Evolutionary conservation across 176 grass and related monocot genomes (phyloP).

Genomic region (Thinopyrum elongatum): DNA sequence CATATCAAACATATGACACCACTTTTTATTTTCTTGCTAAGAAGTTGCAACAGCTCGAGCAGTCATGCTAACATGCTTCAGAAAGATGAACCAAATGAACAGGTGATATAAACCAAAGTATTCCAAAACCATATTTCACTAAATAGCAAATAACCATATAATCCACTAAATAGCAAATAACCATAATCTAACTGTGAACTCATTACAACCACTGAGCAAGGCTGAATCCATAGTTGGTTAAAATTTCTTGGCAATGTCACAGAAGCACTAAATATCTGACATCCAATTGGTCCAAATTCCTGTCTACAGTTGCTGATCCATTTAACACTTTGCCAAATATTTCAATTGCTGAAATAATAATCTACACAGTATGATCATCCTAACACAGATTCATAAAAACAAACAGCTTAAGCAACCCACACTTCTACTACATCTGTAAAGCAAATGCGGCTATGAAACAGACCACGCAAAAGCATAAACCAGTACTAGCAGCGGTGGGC

Average conservation of each 20-base stretch:
- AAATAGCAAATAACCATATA: neutral
- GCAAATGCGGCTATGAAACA: neutral
- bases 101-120: neutral
- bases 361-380: neutral
- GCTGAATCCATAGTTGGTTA: neutral
- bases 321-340: neutral
- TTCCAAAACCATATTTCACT: neutral
- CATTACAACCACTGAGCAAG: neutral
- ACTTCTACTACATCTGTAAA: neutral
- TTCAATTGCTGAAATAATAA: neutral
- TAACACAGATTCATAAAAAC: constrained; percentile 1
- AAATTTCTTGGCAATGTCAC: neutral
- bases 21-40: neutral
- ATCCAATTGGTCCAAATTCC: neutral
- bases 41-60: neutral
- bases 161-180: neutral
- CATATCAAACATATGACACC: neutral
- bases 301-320: neutral
- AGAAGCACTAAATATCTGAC: neutral
- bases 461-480: neutral
- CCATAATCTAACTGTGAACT: neutral
- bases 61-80: neutral
- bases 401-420: neutral
- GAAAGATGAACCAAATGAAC: neutral
- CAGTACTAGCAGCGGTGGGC: neutral